phyloP scores from a whole-genome alignment of 176 grass and related monocot species.

The Eleusine indica region DNA sequence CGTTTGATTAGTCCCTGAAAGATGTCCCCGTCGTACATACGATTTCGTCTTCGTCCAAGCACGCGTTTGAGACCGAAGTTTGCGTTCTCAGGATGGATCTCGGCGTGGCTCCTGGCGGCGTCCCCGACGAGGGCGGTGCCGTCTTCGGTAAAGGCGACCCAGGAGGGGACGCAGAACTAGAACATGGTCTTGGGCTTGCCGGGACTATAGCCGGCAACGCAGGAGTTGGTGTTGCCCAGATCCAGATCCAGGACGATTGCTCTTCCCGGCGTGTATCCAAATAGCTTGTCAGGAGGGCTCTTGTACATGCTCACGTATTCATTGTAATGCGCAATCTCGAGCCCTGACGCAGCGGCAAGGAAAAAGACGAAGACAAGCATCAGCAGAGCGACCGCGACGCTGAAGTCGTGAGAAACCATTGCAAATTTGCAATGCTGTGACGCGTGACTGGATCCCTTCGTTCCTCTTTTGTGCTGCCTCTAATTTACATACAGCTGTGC shows the following conservation, averaged over 20 bases:
- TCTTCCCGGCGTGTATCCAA: background rate
- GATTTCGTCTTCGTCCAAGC: background rate
- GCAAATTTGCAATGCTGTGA: no score
- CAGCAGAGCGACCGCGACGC: background rate
- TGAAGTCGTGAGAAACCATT: no score
- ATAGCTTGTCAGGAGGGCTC: no score
- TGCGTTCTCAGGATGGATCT: background rate
- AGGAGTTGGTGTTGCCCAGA: conserved; percentile 30
- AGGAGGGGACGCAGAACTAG: conserved; percentile 20
- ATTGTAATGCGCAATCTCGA: background rate
- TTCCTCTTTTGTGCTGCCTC: no score
- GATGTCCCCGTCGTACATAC: background rate
- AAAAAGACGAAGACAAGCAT: background rate
- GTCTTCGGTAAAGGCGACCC: conserved; percentile 16
- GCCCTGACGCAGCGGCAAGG: background rate
- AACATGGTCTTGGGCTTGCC: background rate
- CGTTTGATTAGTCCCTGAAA: background rate
- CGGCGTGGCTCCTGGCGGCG: background rate
- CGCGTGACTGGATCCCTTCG: no score
- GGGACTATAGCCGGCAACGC: background rate
- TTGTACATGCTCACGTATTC: no score
- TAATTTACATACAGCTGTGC: no score
- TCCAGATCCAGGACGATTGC: conserved; percentile 6
- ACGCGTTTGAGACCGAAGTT: conserved; percentile 30
- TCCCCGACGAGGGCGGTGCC: conserved; percentile 11